phyloP scores from a whole-genome alignment of 768 basidiomycete species.

The Sistotremastrum suecicum region DNA sequence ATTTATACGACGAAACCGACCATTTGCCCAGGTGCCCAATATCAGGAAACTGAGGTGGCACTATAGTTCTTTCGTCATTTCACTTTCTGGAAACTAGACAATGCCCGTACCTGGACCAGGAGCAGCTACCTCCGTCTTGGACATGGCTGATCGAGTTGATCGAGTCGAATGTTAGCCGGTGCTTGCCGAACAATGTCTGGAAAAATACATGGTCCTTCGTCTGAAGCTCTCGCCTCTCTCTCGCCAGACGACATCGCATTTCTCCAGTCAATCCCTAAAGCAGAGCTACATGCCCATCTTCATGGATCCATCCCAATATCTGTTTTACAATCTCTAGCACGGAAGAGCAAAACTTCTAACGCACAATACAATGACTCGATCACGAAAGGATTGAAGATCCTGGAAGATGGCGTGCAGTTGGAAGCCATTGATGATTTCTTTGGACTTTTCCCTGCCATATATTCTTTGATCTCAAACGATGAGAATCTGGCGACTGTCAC shows the following conservation, averaged over 20 bases:
- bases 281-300: constrained; percentile 76
- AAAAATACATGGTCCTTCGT: constrained; percentile 19
- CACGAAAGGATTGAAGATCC: constrained; percentile 26
- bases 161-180: no score
- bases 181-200: not conserved
- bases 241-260: constrained; percentile 38
- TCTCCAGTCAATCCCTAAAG: constrained; percentile 54
- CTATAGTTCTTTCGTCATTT: no score
- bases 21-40: constrained; percentile 84
- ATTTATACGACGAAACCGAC: constrained; percentile 95
- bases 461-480: constrained; percentile 57
- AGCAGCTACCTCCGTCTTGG: no score
- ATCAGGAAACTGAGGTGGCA: constrained; percentile 29
- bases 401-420: constrained; percentile 28
- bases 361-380: constrained; percentile 15
- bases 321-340: constrained; percentile 47
- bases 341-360: constrained; percentile 17
- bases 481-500: constrained; percentile 39
- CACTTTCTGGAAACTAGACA: no score
- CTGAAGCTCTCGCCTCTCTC: constrained; percentile 40
- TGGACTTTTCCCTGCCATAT: constrained; percentile 60
- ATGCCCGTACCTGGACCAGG: no score
- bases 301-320: constrained; percentile 71
- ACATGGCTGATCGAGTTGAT: no score
- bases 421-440: constrained; percentile 62